Evolutionary conservation across 2,329 filamentous ascomycete genomes (phyloP), one percentile per base, ranked within the genome.

Genomic region (Akanthomyces uredinophilus): DNA sequence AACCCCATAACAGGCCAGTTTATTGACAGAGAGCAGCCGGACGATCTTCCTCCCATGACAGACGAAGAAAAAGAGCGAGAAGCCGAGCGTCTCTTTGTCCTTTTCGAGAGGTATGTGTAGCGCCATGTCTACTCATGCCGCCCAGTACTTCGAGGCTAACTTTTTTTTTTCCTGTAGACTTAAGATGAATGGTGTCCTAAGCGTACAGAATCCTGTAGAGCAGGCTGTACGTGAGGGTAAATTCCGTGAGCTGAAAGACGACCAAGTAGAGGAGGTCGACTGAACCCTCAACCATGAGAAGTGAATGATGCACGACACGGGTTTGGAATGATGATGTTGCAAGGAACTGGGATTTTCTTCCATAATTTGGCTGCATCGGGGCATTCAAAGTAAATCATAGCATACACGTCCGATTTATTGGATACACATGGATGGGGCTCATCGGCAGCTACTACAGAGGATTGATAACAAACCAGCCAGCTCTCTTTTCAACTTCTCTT

Each of bases 1-100:
- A 97, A 97, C 66, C 92, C 93, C 0, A 85, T 97, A 37, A 97
- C 93, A 1, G 93, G 93, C 0, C 93, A 97, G 73, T 87, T 88
- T 65, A 70, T 91, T 56, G 88, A 92, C 66, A 81, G 79, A 43
- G 90, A 94, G 73, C 82, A 80, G 60, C 75, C 78, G 7, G 78
- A 84, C 7, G 77, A 85, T 4, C 74, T 79, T 13, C 85, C 86
- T 1, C 85, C 90, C 54, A 96, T 98, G 94, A 95, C 90, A 0
- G 80, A 90, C 52, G 92, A 93, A 66, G 94, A 98, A 77, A 97
- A 94, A 74, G 91, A 96, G 73, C 82, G 90, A 63, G 95, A 99
- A 71, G 94, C 93, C 0, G 94, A 97, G 74, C 84, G 87, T 62
- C 75, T 97, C 1, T 97, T 96, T 76, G 92, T 96, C 14, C 78